phyloP scores from a whole-genome alignment of 2,329 filamentous ascomycete genomes.

The Orbilia brochopaga region DNA sequence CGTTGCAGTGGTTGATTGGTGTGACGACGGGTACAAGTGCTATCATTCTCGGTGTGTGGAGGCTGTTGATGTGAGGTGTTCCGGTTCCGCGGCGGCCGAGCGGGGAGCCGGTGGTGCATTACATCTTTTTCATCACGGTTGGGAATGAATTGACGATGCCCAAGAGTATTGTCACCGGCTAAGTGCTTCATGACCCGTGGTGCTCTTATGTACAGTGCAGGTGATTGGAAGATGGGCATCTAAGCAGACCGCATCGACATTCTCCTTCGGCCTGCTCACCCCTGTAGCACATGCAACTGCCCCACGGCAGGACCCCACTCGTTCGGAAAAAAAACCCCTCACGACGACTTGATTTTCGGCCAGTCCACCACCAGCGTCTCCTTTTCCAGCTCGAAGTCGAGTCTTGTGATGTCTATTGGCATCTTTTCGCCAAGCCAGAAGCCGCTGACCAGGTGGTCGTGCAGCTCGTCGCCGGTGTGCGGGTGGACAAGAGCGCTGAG shows the following conservation, averaged over 20 bases:
- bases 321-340: background rate
- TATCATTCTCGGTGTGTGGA: conserved; percentile 50
- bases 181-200: no score
- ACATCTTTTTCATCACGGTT: background rate
- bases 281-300: background rate
- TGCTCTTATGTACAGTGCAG: no score
- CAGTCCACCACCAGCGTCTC: conserved; percentile 48
- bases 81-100: background rate
- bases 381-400: conserved; percentile 57
- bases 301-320: background rate
- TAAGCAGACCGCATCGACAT: no score
- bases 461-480: conserved; percentile 68
- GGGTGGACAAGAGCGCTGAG: conserved; percentile 81
- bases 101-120: background rate
- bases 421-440: conserved; percentile 76
- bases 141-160: background rate
- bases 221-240: no score
- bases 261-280: no score
- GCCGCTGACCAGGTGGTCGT: conserved; percentile 71
- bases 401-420: conserved; percentile 66
- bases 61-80: conserved; percentile 47
- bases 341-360: conserved; percentile 15
- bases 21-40: conserved; percentile 66
- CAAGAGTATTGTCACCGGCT: no score
- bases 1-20: conserved; percentile 96